Evolutionary conservation across 306 rosid species (phyloP), one percentile per base, ranked within the genome.

Genomic region (Glycine soja): DNA sequence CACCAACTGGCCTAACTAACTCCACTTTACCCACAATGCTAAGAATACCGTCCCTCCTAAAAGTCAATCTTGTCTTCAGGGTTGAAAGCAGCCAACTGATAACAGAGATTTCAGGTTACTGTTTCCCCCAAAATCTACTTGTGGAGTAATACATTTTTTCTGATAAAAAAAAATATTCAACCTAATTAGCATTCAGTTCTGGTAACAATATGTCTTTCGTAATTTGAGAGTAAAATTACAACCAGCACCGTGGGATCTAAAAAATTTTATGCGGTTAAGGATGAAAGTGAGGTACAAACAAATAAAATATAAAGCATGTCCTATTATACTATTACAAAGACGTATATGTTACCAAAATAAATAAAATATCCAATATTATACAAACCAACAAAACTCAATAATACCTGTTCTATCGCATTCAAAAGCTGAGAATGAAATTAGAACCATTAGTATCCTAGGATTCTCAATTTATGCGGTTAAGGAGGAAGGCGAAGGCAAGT

Each of bases 341-440:
- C 43, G 5, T 38, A 38, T 38, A 38, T 38, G 32, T 8, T 8
- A 15, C 63, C 8, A 10, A 54, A 15, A 54, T 10, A 54, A n/a
- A 54, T 54, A 54, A n/a, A 54, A 15, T 54, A 54, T 54, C 61
- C 61, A 54, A 54, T 38, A 67, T 42, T 45, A 8, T 67, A 8
- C 72, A 43, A 67, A 8, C 53, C 53, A 51, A 54, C 32, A 57
- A 57, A 57, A 57, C 63, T 16, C 63, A 57, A 57, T 57, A 16
- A 57, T 57, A 57, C 12, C 10, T 16, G 87, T 91, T 57, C 86
- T 87, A 15, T 92, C 94, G 1, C 94, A 86, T 65, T 88, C 92
- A 0, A 91, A 86, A 83, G 97, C 86, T 45, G 91, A 88, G 74
- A 87, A 70, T 76, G 97, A 90, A 70, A 87, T 90, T 63, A 50